These are phyloP conservation scores for Stachybotrys chartarum DNA, from an alignment of 2,329 filamentous ascomycete species.

Conservation along the genomic window DNA sequence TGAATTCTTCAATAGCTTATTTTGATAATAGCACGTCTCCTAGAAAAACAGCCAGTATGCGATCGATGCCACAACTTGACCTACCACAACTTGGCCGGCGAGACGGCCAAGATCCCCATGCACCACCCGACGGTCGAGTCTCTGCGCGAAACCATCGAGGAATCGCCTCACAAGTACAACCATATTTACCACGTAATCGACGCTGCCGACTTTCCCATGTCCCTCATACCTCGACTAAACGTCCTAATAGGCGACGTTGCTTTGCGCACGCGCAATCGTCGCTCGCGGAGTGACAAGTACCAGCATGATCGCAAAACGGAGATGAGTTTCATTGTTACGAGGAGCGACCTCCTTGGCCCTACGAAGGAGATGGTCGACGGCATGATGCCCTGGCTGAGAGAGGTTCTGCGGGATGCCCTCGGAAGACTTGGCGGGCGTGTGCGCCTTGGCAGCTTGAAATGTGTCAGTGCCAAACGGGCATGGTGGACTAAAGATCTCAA, in stretches of 20 bases:
- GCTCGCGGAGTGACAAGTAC: slow-evolving; percentile 61
- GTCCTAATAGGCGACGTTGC: slow-evolving; percentile 63
- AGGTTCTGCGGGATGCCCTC: slow-evolving; percentile 70
- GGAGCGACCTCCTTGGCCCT: slow-evolving; percentile 78
- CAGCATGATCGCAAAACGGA: slow-evolving; percentile 62
- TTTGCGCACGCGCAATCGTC: slow-evolving; percentile 72
- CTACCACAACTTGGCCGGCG: slow-evolving; percentile 61
- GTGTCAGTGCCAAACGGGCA: slow-evolving; percentile 75
- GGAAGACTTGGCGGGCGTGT: slow-evolving; percentile 59
- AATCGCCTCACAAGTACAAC: slow-evolving; percentile 85
- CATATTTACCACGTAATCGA: slow-evolving; percentile 95
- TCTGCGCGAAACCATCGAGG: slow-evolving; percentile 74
- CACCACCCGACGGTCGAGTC: slow-evolving; percentile 74
- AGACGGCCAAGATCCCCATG: slow-evolving; percentile 48
- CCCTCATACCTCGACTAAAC: slow-evolving; percentile 71
- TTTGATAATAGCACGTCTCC: slow-evolving; percentile 4
- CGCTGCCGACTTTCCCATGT: slow-evolving; percentile 95
- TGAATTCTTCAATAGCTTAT: slow-evolving; percentile 5
- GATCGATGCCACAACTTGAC: slow-evolving; percentile 79
- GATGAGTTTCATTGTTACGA: slow-evolving; percentile 84
- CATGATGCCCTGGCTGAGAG: slow-evolving; percentile 77
- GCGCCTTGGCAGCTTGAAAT: slow-evolving; percentile 81
- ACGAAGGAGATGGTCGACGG: slow-evolving; percentile 76
- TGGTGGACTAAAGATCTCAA: slow-evolving; percentile 92
- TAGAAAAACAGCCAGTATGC: slow-evolving; percentile 56